Base-by-base conservation (phyloP, 345 rosid genomes). In the Mangifera indica region DNA sequence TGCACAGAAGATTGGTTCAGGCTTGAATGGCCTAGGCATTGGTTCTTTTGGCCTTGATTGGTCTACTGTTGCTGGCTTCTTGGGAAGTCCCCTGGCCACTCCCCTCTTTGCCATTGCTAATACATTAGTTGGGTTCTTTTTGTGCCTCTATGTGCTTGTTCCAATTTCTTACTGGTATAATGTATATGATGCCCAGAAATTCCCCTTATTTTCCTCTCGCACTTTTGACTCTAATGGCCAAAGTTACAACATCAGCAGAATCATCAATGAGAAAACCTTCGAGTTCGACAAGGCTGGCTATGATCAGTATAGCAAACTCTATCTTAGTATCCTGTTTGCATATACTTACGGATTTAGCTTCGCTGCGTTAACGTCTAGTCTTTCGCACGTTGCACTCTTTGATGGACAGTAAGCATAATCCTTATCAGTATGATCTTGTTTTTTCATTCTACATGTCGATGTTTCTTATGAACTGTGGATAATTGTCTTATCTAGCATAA, bases 91-190 rank as follows among this genome's bases (percentile, higher is more conserved):
- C 10, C 60, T 84, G 5, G 80, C 80, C 21, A 56, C 77, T 5
- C 84, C 85, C 2, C 75, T 81, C 67, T 79, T 72, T 18, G 74
- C 80, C 21, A 83, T 87, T 12, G 74, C 77, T 59, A 93, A 91
- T 44, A 62, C 37, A 65, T 46, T 88, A 20, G 68, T 46, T 0
- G 90, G 93, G 0, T 88, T 81, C 73, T 26, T 81, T 82, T 71
- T 91, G 76, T 32, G 85, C n/a, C 25, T 87, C 14, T 89, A 91
- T 74, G 67, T 89, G 8, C 56, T 85, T 40, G 65, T 81, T 10
- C 93, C 93, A 22, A 80, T 84, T 72, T 80, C 84, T 42, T 88
- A 93, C 60, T 88, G 85, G 84, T 54, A n/a, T 4, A 88, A 91
- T 26, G 57, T 58, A 5, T 83, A 57, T 1, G 81, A 86, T 12